Evolutionary conservation across 2,329 filamentous ascomycete species (phyloP).

Genomic region (Fusarium sp.): DNA sequence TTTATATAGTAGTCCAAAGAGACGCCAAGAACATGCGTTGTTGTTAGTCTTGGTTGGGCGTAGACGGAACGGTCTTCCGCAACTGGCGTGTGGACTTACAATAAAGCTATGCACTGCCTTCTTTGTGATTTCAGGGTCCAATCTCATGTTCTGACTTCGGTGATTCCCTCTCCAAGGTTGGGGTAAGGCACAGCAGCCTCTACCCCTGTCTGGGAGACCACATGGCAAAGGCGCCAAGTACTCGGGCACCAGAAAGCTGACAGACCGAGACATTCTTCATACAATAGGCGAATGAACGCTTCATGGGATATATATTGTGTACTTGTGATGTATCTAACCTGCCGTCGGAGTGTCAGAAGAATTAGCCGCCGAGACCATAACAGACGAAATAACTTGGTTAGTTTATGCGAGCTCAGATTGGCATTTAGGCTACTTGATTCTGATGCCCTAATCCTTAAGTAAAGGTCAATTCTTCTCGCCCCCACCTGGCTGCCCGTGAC

Average conservation of each 20-base stretch:
- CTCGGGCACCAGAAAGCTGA: no score
- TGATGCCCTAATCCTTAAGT: no score
- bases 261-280: no score
- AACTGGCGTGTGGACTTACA: background rate
- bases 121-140: background rate
- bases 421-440: background rate
- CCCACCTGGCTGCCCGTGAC: background rate
- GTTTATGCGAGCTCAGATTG: background rate
- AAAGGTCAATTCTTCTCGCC: background rate
- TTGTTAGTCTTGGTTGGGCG: background rate
- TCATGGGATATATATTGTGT: background rate
- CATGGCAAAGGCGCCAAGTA: background rate
- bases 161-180: conserved; percentile 7
- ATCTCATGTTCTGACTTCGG: background rate
- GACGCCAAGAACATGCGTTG: background rate
- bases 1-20: background rate
- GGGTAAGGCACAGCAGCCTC: background rate
- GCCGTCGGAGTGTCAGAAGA: background rate
- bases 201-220: background rate
- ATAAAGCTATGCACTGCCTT: background rate
- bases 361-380: background rate
- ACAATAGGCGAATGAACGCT: no score
- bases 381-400: background rate
- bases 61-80: background rate
- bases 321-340: background rate